Base-by-base conservation (phyloP, 257 asterid genomes). In the Lycium ferocissimum region DNA sequence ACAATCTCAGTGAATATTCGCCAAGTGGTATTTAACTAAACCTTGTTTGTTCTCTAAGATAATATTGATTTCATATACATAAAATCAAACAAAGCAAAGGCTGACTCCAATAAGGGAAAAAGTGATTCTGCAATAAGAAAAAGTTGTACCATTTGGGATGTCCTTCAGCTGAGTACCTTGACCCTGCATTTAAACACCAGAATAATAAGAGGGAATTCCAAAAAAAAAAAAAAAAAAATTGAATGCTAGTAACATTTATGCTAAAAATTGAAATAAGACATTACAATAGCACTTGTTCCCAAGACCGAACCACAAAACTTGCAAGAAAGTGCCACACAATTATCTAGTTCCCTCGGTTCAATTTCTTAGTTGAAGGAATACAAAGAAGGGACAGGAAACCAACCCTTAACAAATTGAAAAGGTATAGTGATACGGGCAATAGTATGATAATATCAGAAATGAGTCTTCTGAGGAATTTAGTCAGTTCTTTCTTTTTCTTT, bases 161-260 rank as follows among this genome's bases (percentile, higher is more conserved):
- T 93, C 99, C 89, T 89, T 95, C 2, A 95, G 97, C 69, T 89
- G 92, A 4, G 92, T 92, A 12, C 99, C 99, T 86, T 84, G 91
- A 63, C 99, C 99, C 98, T 95, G 92, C 67, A 85, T 83, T 83
- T 66, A 69, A 20, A 53, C 70, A 38, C 84, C 73, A 85, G 57
- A 47, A 51, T 76, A 70, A 87, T 63, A 80, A 43, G 84, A 63
- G n/a, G 14, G 69, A 47, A 26, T 66, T 37, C 17, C 57, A 22
- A 3, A 47, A 45, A 63, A 9, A 70, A 56, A 66, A 86, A 84
- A 62, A 72, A 0, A 84, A 62, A 72, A 0, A 13, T 47, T 33
- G n/a, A 82, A 3, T 20, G n/a, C 40, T 62, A 7, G 33, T 79
- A 57, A 78, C 40, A 59, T 81, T 20, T 22, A 26, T 22, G 59